A percentile compares a stretch with the other conserved stretches of the same genome.
These are phyloP conservation scores for Xenoacremonium recifei DNA, from an alignment of 2,329 filamentous ascomycete species.

Conservation along the genomic window DNA sequence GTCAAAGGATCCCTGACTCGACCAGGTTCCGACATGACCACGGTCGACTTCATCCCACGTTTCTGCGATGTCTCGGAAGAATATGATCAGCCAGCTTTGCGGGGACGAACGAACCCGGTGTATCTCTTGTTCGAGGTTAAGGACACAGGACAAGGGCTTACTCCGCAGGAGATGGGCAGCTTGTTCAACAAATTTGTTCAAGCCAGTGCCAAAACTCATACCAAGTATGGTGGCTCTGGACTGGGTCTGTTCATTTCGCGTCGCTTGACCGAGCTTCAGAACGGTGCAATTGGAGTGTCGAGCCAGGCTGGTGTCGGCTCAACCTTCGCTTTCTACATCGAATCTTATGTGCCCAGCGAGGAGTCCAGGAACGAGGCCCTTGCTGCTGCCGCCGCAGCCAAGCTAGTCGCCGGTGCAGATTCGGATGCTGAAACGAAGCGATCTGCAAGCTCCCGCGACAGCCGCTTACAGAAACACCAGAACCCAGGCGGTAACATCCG, in stretches of 20 bases:
- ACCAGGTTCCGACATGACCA: constrained; percentile 39
- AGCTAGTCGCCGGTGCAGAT: constrained; percentile 26
- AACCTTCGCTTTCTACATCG: constrained; percentile 74
- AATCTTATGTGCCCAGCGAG: constrained; percentile 47
- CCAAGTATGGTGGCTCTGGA: constrained; percentile 77
- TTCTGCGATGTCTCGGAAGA: constrained; percentile 44
- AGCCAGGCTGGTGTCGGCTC: constrained; percentile 69
- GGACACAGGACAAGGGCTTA: constrained; percentile 75
- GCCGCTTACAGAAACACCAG: constrained; percentile 20
- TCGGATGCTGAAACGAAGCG: constrained; percentile 17
- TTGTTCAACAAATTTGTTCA: constrained; percentile 80
- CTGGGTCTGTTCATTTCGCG: constrained; percentile 78
- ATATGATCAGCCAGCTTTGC: constrained; percentile 33
- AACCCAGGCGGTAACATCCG: constrained; percentile 26
- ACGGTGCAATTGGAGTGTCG: constrained; percentile 74
- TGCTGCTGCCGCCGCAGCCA: constrained; percentile 33
- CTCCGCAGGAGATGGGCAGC: constrained; percentile 66
- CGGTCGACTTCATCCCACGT: constrained; percentile 62
- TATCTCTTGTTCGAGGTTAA: constrained; percentile 72
- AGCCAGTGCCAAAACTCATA: constrained; percentile 71
- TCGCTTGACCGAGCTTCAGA: constrained; percentile 76
- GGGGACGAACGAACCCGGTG: constrained; percentile 44
- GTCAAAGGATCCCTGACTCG: constrained; percentile 43
- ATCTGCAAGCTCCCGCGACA: constrained; percentile 15
- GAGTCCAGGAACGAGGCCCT: constrained; percentile 40